Conservation (phyloP, 345 rosid species). For the Camelina laxa region DNA sequence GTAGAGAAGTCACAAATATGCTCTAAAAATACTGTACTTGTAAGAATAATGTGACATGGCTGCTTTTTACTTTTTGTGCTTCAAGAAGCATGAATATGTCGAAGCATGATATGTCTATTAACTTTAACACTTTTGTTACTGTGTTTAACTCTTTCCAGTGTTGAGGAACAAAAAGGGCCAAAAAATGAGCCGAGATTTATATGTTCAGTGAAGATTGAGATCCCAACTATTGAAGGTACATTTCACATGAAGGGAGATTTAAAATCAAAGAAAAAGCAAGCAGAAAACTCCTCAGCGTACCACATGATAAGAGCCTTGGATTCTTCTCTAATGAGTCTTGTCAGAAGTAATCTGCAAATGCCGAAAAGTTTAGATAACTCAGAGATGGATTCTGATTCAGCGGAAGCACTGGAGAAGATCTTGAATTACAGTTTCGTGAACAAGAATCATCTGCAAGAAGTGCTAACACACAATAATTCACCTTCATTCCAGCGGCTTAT, state of each 20-base stretch:
- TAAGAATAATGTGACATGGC: too few relatives aligned
- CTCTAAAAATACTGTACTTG: too few relatives aligned
- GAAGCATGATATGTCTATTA: background rate
- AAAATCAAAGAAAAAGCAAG: conserved; percentile 52
- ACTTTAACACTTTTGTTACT: background rate
- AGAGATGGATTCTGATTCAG: conserved; percentile 20
- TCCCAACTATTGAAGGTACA: conserved; percentile 44
- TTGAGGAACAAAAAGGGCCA: conserved; percentile 51
- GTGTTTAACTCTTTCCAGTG: conserved; percentile 41
- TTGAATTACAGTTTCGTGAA: conserved; percentile 50
- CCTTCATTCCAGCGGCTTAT: conserved; percentile 57
- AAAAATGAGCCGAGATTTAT: background rate
- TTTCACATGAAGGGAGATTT: conserved; percentile 50
- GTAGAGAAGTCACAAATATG: too few relatives aligned
- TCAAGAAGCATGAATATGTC: background rate
- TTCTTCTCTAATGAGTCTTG: conserved; percentile 36
- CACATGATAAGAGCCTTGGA: conserved; percentile 52
- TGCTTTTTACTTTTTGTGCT: too few relatives aligned
- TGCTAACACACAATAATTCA: conserved; percentile 50
- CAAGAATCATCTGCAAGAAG: conserved; percentile 53
- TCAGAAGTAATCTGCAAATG: background rate
- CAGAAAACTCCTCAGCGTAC: conserved; percentile 67
- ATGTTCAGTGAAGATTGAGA: conserved; percentile 54
- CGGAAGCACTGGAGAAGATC: conserved; percentile 59
- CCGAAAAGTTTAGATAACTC: background rate